Conservation (phyloP, 2,329 filamentous ascomycete genomes). For the Curvularia spicifera region DNA sequence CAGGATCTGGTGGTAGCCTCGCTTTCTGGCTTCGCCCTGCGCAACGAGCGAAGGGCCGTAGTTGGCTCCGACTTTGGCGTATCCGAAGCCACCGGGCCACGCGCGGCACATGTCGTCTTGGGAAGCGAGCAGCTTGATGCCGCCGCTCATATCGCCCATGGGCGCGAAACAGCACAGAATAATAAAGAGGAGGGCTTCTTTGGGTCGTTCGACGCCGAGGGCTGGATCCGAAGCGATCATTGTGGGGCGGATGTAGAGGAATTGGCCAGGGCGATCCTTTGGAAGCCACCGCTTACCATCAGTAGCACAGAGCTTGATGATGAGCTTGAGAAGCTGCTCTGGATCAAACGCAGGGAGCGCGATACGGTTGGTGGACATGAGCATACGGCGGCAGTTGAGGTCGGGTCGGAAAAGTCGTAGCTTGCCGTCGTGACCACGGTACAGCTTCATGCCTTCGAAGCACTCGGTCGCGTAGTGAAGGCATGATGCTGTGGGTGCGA, state of each 20-base stretch:
- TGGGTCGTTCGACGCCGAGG: slow-evolving; percentile 80
- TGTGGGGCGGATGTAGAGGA: slow-evolving; percentile 85
- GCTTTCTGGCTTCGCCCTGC: slow-evolving; percentile 72
- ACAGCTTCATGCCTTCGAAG: slow-evolving; percentile 84
- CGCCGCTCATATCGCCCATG: slow-evolving; percentile 47
- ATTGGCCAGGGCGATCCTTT: slow-evolving; percentile 68
- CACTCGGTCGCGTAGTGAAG: slow-evolving; percentile 92
- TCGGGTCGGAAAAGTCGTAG: slow-evolving; percentile 80
- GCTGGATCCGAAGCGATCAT: slow-evolving; percentile 83
- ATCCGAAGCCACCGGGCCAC: slow-evolving; percentile 92
- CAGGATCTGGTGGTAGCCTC: slow-evolving; percentile 88
- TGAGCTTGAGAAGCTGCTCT: slow-evolving; percentile 73
- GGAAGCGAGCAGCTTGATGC: slow-evolving; percentile 76
- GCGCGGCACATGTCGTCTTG: slow-evolving; percentile 84
- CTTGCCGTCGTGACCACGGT: slow-evolving; percentile 71
- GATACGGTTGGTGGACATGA: slow-evolving; percentile 65
- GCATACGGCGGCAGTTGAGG: slow-evolving; percentile 71
- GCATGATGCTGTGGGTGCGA: slow-evolving; percentile 80
- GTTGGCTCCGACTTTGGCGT: slow-evolving; percentile 91
- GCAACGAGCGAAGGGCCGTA: slow-evolving; percentile 85
- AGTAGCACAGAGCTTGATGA: slow-evolving; percentile 72
- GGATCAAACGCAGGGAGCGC: slow-evolving; percentile 77
- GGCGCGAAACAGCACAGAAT: slow-evolving; percentile 62
- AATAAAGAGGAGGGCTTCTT: slow-evolving; percentile 87
- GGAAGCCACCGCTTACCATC: slow-evolving; percentile 84